Evolutionary conservation across 73 alveolate genomes (phyloP).

Genomic region (Paramecium pentaurelia): DNA sequence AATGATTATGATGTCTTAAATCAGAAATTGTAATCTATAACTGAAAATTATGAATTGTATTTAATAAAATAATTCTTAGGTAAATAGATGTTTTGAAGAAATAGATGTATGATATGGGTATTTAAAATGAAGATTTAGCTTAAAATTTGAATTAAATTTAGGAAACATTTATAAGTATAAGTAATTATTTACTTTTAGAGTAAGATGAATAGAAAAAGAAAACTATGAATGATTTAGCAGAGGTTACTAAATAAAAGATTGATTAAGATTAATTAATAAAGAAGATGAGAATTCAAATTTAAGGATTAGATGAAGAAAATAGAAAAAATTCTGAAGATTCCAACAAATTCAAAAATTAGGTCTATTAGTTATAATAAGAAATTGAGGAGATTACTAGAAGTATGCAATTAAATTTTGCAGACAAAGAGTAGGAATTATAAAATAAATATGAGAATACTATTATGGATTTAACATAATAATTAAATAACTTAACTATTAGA

Average conservation of each 20-base stretch:
- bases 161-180: background rate
- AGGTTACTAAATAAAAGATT: background rate
- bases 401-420: background rate
- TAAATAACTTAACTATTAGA: background rate
- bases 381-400: conserved; percentile 39
- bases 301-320: background rate
- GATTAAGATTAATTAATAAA: background rate
- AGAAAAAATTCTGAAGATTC: background rate
- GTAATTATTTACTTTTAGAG: background rate
- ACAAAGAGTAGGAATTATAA: conserved; percentile 1
- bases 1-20: background rate
- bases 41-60: conserved; percentile 19
- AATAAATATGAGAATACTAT: background rate
- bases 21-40: background rate
- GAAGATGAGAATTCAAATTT: background rate
- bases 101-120: conserved; percentile 30
- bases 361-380: background rate
- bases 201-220: background rate
- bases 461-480: background rate
- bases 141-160: background rate
- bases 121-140: background rate
- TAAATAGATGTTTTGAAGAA: background rate
- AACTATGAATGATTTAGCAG: background rate
- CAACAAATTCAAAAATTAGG: background rate
- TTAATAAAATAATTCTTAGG: background rate